Percentiles rank a stretch among this genome's conserved stretches.
These are phyloP conservation scores for Paraglomus occultum DNA, from an alignment of 192 early-diverging fungal genomes.

Conservation along the genomic window DNA sequence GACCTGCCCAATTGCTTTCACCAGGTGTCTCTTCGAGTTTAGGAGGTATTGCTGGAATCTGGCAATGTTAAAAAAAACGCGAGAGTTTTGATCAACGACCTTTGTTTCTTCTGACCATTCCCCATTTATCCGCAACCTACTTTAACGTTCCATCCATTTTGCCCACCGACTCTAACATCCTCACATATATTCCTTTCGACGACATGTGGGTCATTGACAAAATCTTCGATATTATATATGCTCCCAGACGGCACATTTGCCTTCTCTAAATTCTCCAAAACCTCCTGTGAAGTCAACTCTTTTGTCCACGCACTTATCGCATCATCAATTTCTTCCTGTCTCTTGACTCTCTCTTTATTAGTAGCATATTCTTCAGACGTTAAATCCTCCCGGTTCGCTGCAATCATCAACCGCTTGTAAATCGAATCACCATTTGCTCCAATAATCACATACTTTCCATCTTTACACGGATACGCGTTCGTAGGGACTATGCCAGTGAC, in stretches of 20 bases:
- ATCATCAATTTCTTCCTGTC: slow-evolving; percentile 39
- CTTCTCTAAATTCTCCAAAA: slow-evolving; percentile 35
- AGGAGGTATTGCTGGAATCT: slow-evolving; percentile 46
- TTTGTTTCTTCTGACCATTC: not conserved
- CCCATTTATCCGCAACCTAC: slow-evolving; percentile 18
- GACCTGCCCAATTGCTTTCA: slow-evolving; percentile 49
- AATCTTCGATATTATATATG: slow-evolving; percentile 50
- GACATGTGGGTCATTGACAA: slow-evolving; percentile 47
- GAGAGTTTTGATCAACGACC: not conserved
- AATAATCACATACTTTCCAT: slow-evolving; percentile 50
- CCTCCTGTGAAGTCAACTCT: slow-evolving; percentile 34
- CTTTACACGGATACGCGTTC: slow-evolving; percentile 44
- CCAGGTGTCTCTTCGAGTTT: slow-evolving; percentile 43
- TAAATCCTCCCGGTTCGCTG: slow-evolving; percentile 44
- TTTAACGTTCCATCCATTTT: slow-evolving; percentile 43
- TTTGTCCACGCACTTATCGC: slow-evolving; percentile 47
- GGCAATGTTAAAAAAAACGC: not conserved
- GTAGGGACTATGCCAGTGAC: slow-evolving; percentile 53
- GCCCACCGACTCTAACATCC: slow-evolving; percentile 34
- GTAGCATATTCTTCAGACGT: slow-evolving; percentile 43
- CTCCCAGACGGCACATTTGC: slow-evolving; percentile 46
- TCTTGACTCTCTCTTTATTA: slow-evolving; percentile 43
- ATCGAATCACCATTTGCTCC: slow-evolving; percentile 52
- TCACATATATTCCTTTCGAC: slow-evolving; percentile 47
- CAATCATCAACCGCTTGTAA: slow-evolving; percentile 45